Evolutionary conservation across 768 basidiomycete species (phyloP), one percentile per base, ranked within the genome.

Genomic region (Podaxis sp.): DNA sequence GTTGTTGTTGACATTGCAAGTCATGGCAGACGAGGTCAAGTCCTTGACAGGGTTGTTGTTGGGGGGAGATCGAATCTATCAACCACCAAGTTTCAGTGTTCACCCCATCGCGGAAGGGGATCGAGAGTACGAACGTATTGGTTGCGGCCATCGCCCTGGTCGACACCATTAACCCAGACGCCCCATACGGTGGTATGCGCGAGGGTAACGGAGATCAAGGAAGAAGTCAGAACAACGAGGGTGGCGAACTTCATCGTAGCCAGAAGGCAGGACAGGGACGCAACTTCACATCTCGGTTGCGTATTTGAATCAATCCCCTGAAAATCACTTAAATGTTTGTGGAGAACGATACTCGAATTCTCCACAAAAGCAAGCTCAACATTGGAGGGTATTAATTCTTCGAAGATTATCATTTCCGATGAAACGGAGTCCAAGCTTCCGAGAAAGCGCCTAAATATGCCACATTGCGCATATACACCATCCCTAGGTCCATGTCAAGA

Each of bases 21-120:
- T 67, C 66, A 74, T 68, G 27, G 66, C 71, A 54, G 63, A 55
- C 0, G 70, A 73, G 27, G 66, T 73, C 13, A 77, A 61, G 60
- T 77, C 74, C 64, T 76, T 76, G 41, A 76, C 72, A 6, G 75
- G 75, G 55, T 71, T 71, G 50, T 77, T 77, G 61, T 70, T 75
- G 3, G 75, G 74, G 2, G 75, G 75, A 24, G 74, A 75, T 36
- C 75, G 75, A 57, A 77, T 71, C 75, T 76, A n/a, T 17, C 51
- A 5, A 22, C 63, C 43, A 12, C 12, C 15, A 17, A n/a, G 8
- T 51, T 36, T 50, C 24, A 57, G 53, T 4, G 46, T 12, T 55
- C 36, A 11, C 22, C 12, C 49, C 22, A 41, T 11, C n/a, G 43
- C 17, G 22, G 7, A 19, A n/a, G 9, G 36, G 25, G 46, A 49